Evolutionary conservation across 2,329 filamentous ascomycete species (phyloP).

Genomic region (Alternaria gaisen): DNA sequence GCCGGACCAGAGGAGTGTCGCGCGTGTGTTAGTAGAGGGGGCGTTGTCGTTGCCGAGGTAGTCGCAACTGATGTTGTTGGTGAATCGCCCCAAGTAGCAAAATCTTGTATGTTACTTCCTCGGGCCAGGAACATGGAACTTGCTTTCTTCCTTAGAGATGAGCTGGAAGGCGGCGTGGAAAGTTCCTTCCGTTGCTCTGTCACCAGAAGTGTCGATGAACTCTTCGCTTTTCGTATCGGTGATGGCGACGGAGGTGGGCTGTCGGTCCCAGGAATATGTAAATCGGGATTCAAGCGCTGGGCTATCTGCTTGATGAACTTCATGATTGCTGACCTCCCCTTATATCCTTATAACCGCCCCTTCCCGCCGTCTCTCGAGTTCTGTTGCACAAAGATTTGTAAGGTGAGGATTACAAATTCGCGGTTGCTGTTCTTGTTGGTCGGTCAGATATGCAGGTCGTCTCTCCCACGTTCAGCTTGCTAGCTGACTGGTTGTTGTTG

Average conservation of each 20-base stretch:
- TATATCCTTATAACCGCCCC: not conserved
- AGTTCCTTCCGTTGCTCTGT: not conserved
- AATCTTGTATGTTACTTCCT: not conserved
- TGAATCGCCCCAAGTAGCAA: not conserved
- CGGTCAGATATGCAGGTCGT: not conserved
- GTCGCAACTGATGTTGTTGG: not conserved
- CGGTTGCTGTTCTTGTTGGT: not conserved
- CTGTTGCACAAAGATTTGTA: not conserved
- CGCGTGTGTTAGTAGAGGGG: not conserved
- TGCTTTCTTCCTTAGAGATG: not conserved
- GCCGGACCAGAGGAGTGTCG: not conserved
- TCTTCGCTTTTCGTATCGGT: not conserved
- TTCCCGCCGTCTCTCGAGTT: not conserved
- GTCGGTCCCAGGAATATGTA: slow-evolving; percentile 8
- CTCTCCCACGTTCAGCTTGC: not conserved
- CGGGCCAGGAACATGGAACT: slow-evolving; percentile 2
- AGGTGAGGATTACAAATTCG: not conserved
- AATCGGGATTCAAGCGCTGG: slow-evolving; percentile 13
- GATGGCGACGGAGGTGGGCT: not conserved
- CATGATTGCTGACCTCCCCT: not conserved
- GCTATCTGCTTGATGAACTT: slow-evolving; percentile 16
- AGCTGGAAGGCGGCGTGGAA: not conserved
- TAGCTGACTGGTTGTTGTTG: not conserved
- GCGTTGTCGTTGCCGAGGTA: not conserved
- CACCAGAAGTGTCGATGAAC: not conserved